Conservation (phyloP, 73 alveolate genomes). For the Durusdinium trenchii region DNA sequence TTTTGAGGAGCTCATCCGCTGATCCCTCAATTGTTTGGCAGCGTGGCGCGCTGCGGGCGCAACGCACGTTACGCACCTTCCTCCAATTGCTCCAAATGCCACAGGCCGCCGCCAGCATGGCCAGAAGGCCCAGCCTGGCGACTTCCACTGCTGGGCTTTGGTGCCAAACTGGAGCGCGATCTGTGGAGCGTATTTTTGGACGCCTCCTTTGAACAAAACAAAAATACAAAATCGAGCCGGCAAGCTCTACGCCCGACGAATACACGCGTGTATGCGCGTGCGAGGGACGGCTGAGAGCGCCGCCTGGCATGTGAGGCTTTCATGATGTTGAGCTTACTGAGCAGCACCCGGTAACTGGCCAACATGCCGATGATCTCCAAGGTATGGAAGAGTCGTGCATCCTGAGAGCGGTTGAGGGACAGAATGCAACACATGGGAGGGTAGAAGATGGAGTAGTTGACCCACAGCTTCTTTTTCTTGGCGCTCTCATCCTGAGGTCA, state of each 20-base stretch:
- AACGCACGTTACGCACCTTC: neutral
- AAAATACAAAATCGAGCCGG: no score
- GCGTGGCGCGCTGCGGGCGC: neutral
- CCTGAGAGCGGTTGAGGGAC: neutral
- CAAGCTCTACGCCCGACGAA: no score
- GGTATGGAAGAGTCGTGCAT: constrained; percentile 51
- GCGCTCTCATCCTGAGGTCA: neutral
- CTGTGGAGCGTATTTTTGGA: no score
- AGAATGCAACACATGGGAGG: no score
- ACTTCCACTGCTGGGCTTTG: no score
- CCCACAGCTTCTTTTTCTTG: neutral
- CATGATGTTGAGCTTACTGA: constrained; percentile 34
- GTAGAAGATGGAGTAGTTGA: no score
- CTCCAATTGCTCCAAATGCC: constrained; percentile 94
- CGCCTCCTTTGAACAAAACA: no score
- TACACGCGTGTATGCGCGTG: no score
- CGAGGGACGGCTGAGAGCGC: neutral
- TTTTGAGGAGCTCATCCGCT: no score
- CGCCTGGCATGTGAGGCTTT: constrained; percentile 82
- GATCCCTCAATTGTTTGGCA: no score
- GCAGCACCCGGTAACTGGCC: constrained; percentile 87
- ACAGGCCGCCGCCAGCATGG: constrained; percentile 91
- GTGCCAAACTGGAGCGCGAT: no score
- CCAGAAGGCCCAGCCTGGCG: constrained; percentile 70
- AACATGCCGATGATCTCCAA: constrained; percentile 90